Evolutionary conservation across 495 filamentous ascomycete species (phyloP).

Genomic region (Astrothelium subdiscretum): DNA sequence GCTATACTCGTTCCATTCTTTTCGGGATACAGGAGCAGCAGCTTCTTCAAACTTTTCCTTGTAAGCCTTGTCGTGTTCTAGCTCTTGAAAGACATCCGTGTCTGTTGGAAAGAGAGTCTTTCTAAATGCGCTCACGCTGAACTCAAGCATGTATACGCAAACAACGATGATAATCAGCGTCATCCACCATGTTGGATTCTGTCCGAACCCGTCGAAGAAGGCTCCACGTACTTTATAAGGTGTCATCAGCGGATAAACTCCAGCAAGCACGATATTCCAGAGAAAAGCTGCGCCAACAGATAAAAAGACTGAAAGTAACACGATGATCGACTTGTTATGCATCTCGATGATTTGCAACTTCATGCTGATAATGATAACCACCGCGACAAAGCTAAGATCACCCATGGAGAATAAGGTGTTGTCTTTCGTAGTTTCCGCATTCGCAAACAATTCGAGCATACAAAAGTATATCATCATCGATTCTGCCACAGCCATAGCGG

Average conservation of each 20-base stretch:
- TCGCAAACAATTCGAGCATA: conserved; percentile 60
- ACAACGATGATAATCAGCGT: conserved; percentile 55
- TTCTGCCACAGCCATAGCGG: conserved; percentile 63
- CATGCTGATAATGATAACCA: conserved; percentile 65
- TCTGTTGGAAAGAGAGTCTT: conserved; percentile 61
- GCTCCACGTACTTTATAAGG: conserved; percentile 62
- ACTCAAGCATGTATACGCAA: conserved; percentile 54
- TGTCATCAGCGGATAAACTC: conserved; percentile 44
- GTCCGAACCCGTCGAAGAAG: conserved; percentile 59
- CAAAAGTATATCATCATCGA: conserved; percentile 69
- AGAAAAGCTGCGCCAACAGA: conserved; percentile 76
- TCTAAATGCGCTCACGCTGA: conserved; percentile 49
- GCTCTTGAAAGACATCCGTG: conserved; percentile 67
- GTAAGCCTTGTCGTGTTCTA: conserved; percentile 65
- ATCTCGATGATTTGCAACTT: conserved; percentile 82
- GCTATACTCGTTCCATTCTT: too few relatives aligned
- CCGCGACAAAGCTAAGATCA: conserved; percentile 60
- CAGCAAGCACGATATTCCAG: conserved; percentile 74
- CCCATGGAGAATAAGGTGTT: conserved; percentile 71
- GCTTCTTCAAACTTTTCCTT: too few relatives aligned
- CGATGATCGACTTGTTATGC: conserved; percentile 68
- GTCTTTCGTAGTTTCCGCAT: conserved; percentile 51
- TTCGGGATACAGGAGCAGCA: too few relatives aligned
- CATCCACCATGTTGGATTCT: conserved; percentile 69
- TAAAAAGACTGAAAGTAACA: conserved; percentile 48